These are phyloP conservation scores for Trichosanthes truncata DNA, from an alignment of 306 rosid species.

Conservation along the genomic window DNA sequence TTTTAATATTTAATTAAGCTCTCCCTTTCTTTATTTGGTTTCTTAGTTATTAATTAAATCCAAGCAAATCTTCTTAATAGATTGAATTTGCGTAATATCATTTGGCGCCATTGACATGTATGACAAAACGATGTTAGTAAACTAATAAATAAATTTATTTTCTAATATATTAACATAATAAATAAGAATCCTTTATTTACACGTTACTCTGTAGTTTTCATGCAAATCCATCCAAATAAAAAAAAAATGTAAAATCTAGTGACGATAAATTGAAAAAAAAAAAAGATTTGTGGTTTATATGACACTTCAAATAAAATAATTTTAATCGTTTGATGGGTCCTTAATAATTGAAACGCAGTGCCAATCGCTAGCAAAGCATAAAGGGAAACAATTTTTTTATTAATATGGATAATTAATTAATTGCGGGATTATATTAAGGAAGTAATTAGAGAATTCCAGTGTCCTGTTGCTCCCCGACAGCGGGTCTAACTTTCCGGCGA, in stretches of 20 bases:
- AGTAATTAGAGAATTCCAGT: background rate
- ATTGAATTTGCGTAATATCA: background rate
- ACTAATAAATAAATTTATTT: background rate
- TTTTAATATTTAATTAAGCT: background rate
- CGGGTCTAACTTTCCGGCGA: background rate
- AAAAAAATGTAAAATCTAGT: background rate
- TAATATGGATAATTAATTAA: too few species aligned
- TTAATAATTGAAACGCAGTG: background rate
- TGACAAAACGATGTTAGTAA: background rate
- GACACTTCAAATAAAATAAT: background rate
- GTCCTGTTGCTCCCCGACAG: conserved; percentile 2
- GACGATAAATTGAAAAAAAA: background rate
- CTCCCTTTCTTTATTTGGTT: background rate
- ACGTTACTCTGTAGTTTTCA: background rate
- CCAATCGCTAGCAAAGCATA: background rate
- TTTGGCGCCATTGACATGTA: background rate
- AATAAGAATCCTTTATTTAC: background rate
- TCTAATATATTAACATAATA: background rate
- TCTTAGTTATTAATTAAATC: background rate
- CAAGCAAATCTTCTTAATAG: background rate
- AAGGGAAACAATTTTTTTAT: too few species aligned
- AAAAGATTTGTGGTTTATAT: background rate
- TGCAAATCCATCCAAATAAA: background rate
- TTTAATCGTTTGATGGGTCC: too few species aligned
- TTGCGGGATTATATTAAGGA: background rate